A percentile compares a stretch with the other conserved stretches of the same genome.
Conservation (phyloP, 2,329 filamentous ascomycete species). For the Hypoxylon sp. region DNA sequence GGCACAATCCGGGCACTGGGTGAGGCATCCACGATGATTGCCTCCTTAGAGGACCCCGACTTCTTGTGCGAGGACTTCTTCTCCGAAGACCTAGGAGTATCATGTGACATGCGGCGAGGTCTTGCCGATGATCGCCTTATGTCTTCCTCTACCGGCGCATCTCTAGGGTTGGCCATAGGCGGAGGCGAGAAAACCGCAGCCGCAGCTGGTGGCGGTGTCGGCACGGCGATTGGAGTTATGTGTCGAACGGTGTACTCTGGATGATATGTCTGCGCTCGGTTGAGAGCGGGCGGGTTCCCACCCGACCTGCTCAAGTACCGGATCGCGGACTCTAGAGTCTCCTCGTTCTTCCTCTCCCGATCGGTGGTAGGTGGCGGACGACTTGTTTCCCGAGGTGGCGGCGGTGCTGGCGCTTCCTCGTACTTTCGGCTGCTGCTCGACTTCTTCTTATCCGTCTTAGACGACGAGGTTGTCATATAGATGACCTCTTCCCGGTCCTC, state of each 20-base stretch:
- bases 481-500: conserved; percentile 44
- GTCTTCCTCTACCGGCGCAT: conserved; percentile 48
- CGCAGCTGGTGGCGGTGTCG: conserved; percentile 53
- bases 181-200: conserved; percentile 47
- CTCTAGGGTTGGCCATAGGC: conserved; percentile 40
- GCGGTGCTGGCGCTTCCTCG: conserved; percentile 44
- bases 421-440: conserved; percentile 48
- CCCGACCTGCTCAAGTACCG: conserved; percentile 51
- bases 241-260: conserved; percentile 38
- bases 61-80: conserved; percentile 54
- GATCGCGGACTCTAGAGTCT: conserved; percentile 48
- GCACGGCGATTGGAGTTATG: conserved; percentile 46
- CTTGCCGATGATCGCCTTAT: conserved; percentile 48
- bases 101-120: conserved; percentile 52
- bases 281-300: conserved; percentile 42
- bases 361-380: conserved; percentile 35
- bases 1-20: conserved; percentile 37
- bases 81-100: conserved; percentile 49
- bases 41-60: conserved; percentile 44
- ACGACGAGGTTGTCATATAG: conserved; percentile 39
- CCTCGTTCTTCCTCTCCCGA: conserved; percentile 50
- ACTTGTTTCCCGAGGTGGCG: conserved; percentile 31
- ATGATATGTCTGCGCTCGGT: conserved; percentile 48
- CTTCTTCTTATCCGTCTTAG: conserved; percentile 51
- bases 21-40: conserved; percentile 45